These are phyloP conservation scores for Pichia ethanolica DNA, from an alignment of 805 yeast species.

Conservation along the genomic window DNA sequence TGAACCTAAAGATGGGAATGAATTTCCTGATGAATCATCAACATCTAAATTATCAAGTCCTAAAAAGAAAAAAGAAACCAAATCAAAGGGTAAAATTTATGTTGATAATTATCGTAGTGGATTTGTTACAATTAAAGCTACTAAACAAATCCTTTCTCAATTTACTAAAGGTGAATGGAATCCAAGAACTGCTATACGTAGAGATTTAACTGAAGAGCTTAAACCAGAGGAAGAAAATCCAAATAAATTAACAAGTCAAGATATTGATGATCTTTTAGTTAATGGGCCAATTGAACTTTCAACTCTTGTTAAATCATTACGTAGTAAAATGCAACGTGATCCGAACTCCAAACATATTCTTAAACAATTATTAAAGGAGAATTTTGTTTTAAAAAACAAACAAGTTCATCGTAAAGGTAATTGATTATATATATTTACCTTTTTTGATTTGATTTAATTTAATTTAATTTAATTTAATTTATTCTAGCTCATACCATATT, in stretches of 20 bases:
- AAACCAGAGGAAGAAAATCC: conserved; percentile 1
- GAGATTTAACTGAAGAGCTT: conserved; percentile 11
- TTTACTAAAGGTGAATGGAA: conserved; percentile 86
- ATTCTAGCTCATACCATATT: no score
- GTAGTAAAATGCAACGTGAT: conserved; percentile 54
- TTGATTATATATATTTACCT: background rate
- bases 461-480: conserved; percentile 26
- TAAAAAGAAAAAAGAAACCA: conserved; percentile 4
- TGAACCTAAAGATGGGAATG: background rate
- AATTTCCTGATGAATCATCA: background rate
- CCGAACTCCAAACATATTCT: conserved; percentile 57
- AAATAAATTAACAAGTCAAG: conserved; percentile 46
- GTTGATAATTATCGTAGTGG: conserved; percentile 43
- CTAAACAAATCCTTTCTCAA: conserved; percentile 47
- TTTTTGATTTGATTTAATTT: background rate
- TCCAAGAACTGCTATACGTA: conserved; percentile 40
- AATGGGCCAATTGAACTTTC: conserved; percentile 44
- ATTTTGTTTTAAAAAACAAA: conserved; percentile 26
- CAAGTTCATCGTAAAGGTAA: conserved; percentile 20
- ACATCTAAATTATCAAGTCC: background rate
- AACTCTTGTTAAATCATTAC: conserved; percentile 54
- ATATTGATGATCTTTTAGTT: conserved; percentile 57
- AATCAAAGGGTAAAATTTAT: conserved; percentile 20
- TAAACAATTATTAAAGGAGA: conserved; percentile 30
- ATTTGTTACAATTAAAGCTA: conserved; percentile 56